Conservation (phyloP, 495 filamentous ascomycete genomes). For the Aspergillus kassunensis region DNA sequence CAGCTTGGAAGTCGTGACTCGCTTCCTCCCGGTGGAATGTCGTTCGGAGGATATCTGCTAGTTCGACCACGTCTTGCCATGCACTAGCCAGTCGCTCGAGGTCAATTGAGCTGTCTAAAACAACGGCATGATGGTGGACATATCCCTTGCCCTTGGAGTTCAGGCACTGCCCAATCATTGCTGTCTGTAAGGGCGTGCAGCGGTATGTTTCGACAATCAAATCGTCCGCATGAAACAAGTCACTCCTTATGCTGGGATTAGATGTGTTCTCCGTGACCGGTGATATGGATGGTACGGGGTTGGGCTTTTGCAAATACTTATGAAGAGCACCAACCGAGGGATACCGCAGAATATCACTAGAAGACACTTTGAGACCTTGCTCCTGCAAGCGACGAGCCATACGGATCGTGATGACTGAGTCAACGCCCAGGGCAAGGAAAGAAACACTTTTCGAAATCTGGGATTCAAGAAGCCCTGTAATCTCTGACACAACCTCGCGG, state of each 20-base stretch:
- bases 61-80: not conserved
- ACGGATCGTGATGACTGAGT: not conserved
- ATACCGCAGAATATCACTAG: constrained; percentile 25
- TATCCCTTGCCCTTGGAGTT: constrained; percentile 21
- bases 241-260: not conserved
- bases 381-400: constrained; percentile 11
- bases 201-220: constrained; percentile 17
- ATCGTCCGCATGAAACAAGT: constrained; percentile 1
- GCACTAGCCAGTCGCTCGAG: not conserved
- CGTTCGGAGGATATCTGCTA: constrained; percentile 21
- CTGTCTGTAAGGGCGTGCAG: constrained; percentile 28
- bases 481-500: not conserved
- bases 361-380: constrained; percentile 18
- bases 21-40: constrained; percentile 14
- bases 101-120: constrained; percentile 4
- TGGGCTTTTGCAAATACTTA: constrained; percentile 8
- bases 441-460: not conserved
- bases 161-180: constrained; percentile 26
- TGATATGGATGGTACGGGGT: not conserved
- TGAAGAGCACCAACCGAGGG: constrained; percentile 19
- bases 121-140: constrained; percentile 23
- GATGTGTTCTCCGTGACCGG: not conserved
- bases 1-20: constrained; percentile 11
- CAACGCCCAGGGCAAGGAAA: constrained; percentile 1
- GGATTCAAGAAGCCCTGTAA: not conserved